These are phyloP conservation scores for thale cress (Arabidopsis thaliana) DNA, from an alignment of 345 rosid genomes.

Conservation along the genomic window TAIR10.1 NC_003071.7:13912501-13913000, in stretches of 20 bases:
- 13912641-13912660: too few relatives aligned
- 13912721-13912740: neutral
- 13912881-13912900: neutral
- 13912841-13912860: slow-evolving; percentile 4
- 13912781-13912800: neutral
- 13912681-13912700: neutral
- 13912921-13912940: slow-evolving; percentile 17
- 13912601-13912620: neutral
- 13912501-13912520: neutral
- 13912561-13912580: neutral
- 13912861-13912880: neutral
- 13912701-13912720: neutral
- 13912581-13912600: neutral
- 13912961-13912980: neutral
- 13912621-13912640: too few relatives aligned
- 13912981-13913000: slow-evolving; percentile 4
- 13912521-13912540: neutral
- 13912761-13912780: neutral
- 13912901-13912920: neutral
- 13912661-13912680: neutral
- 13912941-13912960: slow-evolving; percentile 4
- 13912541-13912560: neutral
- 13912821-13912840: neutral
- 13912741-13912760: neutral
- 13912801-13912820: neutral